Evolutionary conservation across 108 stramenopile species (phyloP).

Genomic region (Nannochloropsis oceanica): DNA sequence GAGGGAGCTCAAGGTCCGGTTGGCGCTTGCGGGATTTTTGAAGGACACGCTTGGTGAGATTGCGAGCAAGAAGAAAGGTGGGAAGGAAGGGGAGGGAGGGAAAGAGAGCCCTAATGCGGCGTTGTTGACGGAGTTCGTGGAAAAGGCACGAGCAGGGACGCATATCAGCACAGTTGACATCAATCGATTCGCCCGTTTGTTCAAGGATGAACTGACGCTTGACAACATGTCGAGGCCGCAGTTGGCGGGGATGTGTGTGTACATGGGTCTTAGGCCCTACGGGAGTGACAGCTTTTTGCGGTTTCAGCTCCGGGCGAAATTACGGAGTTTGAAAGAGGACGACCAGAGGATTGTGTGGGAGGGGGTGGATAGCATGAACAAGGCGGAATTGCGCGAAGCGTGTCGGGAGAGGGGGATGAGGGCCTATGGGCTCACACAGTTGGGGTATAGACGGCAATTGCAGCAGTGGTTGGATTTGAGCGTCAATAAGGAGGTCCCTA

Average conservation of each 20-base stretch:
- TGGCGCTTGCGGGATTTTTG: slow-evolving; percentile 90
- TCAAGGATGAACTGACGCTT: slow-evolving; percentile 89
- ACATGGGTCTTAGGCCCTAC: slow-evolving; percentile 88
- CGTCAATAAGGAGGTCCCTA: slow-evolving; percentile 81
- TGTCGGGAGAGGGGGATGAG: slow-evolving; percentile 95
- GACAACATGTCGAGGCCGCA: slow-evolving; percentile 94
- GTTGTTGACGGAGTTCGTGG: slow-evolving; percentile 67
- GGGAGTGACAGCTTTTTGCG: slow-evolving; percentile 78
- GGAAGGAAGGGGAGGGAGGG: slow-evolving; percentile 15
- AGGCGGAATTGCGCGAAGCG: slow-evolving; percentile 75
- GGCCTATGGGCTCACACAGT: slow-evolving; percentile 73
- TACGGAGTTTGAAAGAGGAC: slow-evolving; percentile 69
- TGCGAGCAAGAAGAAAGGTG: slow-evolving; percentile 35
- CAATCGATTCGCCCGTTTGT: slow-evolving; percentile 39
- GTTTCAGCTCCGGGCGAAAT: slow-evolving; percentile 77
- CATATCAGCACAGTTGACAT: slow-evolving; percentile 61
- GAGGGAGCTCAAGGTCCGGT: slow-evolving; percentile 69
- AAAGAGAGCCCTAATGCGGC: slow-evolving; percentile 2
- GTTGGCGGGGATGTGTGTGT: slow-evolving; percentile 82
- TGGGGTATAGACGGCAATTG: slow-evolving; percentile 61
- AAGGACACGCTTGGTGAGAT: slow-evolving; percentile 61
- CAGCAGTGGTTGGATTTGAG: slow-evolving; percentile 86
- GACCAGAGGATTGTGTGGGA: slow-evolving; percentile 95
- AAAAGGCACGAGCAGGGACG: slow-evolving; percentile 63
- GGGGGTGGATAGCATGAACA: slow-evolving; percentile 82